phyloP scores from a whole-genome alignment of 345 rosid genomes.

The Corymbia maculata region DNA sequence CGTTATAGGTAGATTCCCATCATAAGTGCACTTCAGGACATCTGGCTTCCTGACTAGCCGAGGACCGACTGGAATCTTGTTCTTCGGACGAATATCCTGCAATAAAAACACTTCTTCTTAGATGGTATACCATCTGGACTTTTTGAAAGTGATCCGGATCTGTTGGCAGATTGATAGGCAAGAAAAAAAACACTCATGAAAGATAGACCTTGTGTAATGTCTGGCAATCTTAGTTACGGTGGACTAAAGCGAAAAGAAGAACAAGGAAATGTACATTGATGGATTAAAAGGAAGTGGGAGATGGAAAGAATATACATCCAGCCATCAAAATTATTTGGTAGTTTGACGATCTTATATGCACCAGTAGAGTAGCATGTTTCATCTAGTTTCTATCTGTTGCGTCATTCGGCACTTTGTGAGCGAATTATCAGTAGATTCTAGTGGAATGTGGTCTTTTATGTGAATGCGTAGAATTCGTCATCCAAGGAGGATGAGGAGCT shows the following conservation, averaged over 20 bases:
- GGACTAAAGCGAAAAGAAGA: background rate
- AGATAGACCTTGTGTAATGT: background rate
- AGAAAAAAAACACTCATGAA: background rate
- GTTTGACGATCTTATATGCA: background rate
- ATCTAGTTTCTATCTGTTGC: background rate
- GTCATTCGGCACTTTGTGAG: background rate
- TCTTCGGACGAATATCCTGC: constrained; percentile 79
- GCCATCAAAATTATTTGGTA: background rate
- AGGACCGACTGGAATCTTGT: constrained; percentile 57
- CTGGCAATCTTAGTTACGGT: background rate
- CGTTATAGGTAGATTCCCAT: constrained; percentile 63
- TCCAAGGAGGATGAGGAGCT: background rate
- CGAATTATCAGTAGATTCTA: background rate
- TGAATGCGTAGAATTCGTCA: background rate
- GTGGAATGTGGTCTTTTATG: background rate
- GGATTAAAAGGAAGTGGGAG: background rate
- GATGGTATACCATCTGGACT: background rate
- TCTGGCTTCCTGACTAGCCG: constrained; percentile 56
- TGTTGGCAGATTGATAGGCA: background rate
- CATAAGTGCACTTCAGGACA: constrained; percentile 61
- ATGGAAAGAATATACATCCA: background rate
- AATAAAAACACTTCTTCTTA: background rate
- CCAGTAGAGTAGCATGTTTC: background rate
- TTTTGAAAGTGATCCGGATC: background rate
- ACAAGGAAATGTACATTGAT: background rate